phyloP scores from a whole-genome alignment of 2,329 filamentous ascomycete species.

The Coniochaeta sp. region DNA sequence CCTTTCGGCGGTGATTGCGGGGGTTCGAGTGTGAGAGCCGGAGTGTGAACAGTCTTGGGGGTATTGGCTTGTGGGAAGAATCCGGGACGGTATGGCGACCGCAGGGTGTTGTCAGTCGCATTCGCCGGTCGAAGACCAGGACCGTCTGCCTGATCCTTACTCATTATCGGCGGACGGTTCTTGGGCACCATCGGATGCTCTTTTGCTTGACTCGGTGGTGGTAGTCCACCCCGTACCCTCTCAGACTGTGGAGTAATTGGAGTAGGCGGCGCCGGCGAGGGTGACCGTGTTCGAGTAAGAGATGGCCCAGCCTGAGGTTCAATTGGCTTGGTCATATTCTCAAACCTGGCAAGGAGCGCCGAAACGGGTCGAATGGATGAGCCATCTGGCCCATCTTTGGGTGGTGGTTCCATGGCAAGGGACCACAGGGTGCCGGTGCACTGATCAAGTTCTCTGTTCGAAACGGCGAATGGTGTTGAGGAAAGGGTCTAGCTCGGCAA shows the following conservation, averaged over 20 bases:
- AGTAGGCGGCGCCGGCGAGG: slow-evolving; percentile 19
- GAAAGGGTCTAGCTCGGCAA: slow-evolving; percentile 8
- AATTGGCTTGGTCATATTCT: slow-evolving; percentile 57
- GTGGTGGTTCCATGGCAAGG: slow-evolving; percentile 33
- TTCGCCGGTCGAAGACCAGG: slow-evolving; percentile 7
- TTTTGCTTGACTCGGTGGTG: slow-evolving; percentile 24
- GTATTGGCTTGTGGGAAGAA: slow-evolving; percentile 38
- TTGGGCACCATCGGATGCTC: slow-evolving; percentile 22
- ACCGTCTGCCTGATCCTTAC: slow-evolving; percentile 4
- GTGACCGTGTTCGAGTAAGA: slow-evolving; percentile 3
- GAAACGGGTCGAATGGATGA: slow-evolving; percentile 79
- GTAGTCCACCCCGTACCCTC: slow-evolving; percentile 28
- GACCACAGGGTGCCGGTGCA: slow-evolving; percentile 2
- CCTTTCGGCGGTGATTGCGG: slow-evolving; percentile 61
- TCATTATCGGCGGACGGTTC: slow-evolving; percentile 28
- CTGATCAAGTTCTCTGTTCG: not conserved
- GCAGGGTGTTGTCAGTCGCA: slow-evolving; percentile 13
- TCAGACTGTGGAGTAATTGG: slow-evolving; percentile 34
- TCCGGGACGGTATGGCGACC: slow-evolving; percentile 34
- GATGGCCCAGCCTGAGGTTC: slow-evolving; percentile 23
- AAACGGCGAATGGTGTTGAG: not conserved
- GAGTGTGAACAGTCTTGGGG: slow-evolving; percentile 40
- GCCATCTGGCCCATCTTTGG: slow-evolving; percentile 60
- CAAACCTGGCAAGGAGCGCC: slow-evolving; percentile 72
- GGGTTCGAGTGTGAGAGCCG: slow-evolving; percentile 62